A percentile compares a stretch with the other conserved stretches of the same genome.
Evolutionary conservation across 2,329 filamentous ascomycete species (phyloP).

Genomic region (Grosmannia clavigera): DNA sequence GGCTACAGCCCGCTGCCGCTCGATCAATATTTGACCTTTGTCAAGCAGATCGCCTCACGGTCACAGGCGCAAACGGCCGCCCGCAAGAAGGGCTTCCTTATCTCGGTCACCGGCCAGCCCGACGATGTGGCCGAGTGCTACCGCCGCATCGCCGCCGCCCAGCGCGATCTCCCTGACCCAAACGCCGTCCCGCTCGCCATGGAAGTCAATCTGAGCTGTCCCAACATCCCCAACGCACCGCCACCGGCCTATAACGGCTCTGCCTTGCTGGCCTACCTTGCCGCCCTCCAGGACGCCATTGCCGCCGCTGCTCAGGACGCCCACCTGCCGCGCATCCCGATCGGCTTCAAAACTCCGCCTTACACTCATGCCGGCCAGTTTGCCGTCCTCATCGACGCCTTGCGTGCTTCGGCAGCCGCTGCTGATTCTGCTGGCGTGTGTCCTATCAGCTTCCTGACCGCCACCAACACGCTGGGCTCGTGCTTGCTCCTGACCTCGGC

Average conservation of each 20-base stretch:
- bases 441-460: slow-evolving; percentile 55
- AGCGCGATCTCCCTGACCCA: slow-evolving; percentile 18
- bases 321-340: slow-evolving; percentile 19
- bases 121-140: slow-evolving; percentile 47
- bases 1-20: slow-evolving; percentile 60
- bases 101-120: slow-evolving; percentile 57
- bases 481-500: slow-evolving; percentile 42
- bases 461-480: slow-evolving; percentile 60
- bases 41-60: slow-evolving; percentile 32
- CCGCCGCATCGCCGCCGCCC: slow-evolving; percentile 27
- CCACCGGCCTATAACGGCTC: slow-evolving; percentile 55
- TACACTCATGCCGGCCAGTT: slow-evolving; percentile 63
- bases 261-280: slow-evolving; percentile 43
- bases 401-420: slow-evolving; percentile 23
- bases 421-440: slow-evolving; percentile 15
- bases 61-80: background rate
- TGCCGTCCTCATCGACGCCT: slow-evolving; percentile 36
- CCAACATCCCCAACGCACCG: slow-evolving; percentile 56
- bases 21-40: slow-evolving; percentile 42
- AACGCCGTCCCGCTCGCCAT: slow-evolving; percentile 43
- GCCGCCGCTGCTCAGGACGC: background rate
- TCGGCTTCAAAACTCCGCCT: slow-evolving; percentile 63
- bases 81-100: slow-evolving; percentile 45
- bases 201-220: slow-evolving; percentile 69
- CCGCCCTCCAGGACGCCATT: slow-evolving; percentile 21